Evolutionary conservation across 129 eudicot genomes (phyloP), one percentile per base, ranked within the genome.

Genomic region (Artemisia argyi): DNA sequence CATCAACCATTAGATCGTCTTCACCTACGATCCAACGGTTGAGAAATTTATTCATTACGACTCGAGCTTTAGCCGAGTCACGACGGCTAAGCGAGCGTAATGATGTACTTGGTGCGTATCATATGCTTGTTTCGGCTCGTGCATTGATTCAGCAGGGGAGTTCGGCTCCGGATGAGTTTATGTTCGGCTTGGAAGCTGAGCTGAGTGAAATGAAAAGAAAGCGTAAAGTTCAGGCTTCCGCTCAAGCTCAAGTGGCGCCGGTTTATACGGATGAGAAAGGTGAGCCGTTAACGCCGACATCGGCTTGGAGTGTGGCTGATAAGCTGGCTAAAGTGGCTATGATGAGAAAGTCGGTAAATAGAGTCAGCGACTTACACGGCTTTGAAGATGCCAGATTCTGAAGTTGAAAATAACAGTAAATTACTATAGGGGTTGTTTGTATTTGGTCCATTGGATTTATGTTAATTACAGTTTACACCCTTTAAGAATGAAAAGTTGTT

Each of bases 231-330:
- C 66, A 61, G 61, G 61, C n/a, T n/a, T n/a, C n/a, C n/a, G n/a
- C n/a, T n/a, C n/a, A n/a, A n/a, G n/a, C 61, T 15, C 12, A 18
- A 55, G 15, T 28, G 26, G 24, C 24, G 47, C 16, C 67, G 3
- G 77, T 13, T 4, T 79, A 39, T 50, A 79, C 53, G 74, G 98
- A 87, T 14, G 95, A 83, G 69, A 93, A 93, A 67, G 92, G 89
- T 2, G 98, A 93, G 89, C 98, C 97, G 79, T 78, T 93, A 30
- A 91, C 97, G 81, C 97, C 99, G 52, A 90, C 94, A 2, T 95
- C 99, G 89, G 99, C 97, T 81, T 95, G 97, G 99, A 80, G 89
- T 69, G 99, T 94, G 69, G 97, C 97, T 63, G 97, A 91, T 73
- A 84, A 87, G 76, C 85, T 93, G 83, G 98, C 98, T 79, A 93